A percentile compares a stretch with the other conserved stretches of the same genome.
Conservation (phyloP, 306 rosid species). For the Potentilla sterilis region DNA sequence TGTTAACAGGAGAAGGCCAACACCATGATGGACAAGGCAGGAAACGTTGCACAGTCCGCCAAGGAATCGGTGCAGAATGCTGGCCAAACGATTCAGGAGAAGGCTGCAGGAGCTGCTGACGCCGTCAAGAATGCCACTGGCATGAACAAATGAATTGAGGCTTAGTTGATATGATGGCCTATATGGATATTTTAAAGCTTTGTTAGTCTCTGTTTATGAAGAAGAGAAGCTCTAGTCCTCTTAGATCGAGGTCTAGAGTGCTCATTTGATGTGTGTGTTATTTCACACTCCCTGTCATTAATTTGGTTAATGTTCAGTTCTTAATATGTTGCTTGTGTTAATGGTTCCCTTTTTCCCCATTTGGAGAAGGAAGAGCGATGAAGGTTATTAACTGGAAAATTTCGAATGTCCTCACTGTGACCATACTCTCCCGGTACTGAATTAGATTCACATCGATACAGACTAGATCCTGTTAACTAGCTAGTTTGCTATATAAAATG, state of each 20-base stretch:
- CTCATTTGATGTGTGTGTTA: background rate
- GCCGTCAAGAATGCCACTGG: constrained; percentile 66
- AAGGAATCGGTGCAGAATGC: constrained; percentile 47
- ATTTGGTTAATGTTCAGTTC: background rate
- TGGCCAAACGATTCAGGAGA: constrained; percentile 43
- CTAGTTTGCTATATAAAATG: too few species aligned
- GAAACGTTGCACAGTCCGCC: constrained; percentile 47
- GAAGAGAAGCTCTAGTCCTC: background rate
- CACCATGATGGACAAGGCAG: constrained; percentile 45
- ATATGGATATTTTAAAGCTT: background rate
- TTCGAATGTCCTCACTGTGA: too few species aligned
- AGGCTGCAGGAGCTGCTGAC: constrained; percentile 61
- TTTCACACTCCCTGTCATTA: background rate
- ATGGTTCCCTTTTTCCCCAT: too few species aligned
- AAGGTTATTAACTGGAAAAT: too few species aligned
- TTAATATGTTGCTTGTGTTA: too few species aligned
- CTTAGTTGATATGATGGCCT: background rate
- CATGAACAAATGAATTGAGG: constrained; percentile 39
- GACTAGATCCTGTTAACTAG: too few species aligned
- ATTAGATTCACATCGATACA: too few species aligned
- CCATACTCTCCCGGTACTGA: too few species aligned
- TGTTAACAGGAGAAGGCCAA: constrained; percentile 51
- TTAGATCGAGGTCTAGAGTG: background rate
- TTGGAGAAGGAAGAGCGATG: too few species aligned
- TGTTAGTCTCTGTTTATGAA: background rate